Conservation (phyloP, 2,329 filamentous ascomycete genomes). For the Aspergillus sp. region DNA sequence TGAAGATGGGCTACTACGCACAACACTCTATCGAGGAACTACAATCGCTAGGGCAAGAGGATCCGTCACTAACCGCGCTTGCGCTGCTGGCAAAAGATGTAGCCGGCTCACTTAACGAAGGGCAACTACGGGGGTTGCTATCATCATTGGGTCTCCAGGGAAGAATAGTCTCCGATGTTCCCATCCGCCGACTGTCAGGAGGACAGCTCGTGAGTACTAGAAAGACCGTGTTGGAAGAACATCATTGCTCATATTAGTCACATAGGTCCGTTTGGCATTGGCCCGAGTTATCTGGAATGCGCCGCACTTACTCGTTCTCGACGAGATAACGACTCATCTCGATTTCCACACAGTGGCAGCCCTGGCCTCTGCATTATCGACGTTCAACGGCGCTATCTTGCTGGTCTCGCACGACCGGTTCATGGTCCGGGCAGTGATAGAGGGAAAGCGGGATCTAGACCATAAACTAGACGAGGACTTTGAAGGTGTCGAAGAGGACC, state of each 20-base stretch:
- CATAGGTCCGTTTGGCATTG: constrained; percentile 62
- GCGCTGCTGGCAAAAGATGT: constrained; percentile 63
- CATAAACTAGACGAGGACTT: constrained; percentile 48
- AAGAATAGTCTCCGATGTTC: constrained; percentile 72
- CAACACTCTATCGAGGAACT: constrained; percentile 77
- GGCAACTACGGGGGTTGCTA: constrained; percentile 68
- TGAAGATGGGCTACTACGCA: constrained; percentile 76
- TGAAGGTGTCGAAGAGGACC: constrained; percentile 53
- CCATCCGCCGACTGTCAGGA: constrained; percentile 73
- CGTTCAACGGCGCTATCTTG: constrained; percentile 75
- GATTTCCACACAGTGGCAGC: constrained; percentile 81
- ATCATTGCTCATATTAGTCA: constrained; percentile 1
- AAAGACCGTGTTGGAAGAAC: background rate
- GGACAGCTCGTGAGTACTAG: constrained; percentile 69
- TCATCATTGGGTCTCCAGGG: constrained; percentile 72
- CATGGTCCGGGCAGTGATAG: constrained; percentile 74
- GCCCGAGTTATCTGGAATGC: constrained; percentile 69
- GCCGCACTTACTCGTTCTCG: constrained; percentile 75
- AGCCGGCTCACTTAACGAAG: constrained; percentile 62
- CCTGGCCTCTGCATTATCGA: constrained; percentile 66
- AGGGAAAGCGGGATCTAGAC: constrained; percentile 58
- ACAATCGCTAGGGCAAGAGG: constrained; percentile 58
- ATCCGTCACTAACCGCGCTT: constrained; percentile 66
- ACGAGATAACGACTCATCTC: constrained; percentile 83
- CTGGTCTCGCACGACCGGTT: constrained; percentile 83